A percentile compares a stretch with the other conserved stretches of the same genome.
Evolutionary conservation across 202 grass and related monocot genomes (phyloP).

Genomic region (Digitaria exilis): DNA sequence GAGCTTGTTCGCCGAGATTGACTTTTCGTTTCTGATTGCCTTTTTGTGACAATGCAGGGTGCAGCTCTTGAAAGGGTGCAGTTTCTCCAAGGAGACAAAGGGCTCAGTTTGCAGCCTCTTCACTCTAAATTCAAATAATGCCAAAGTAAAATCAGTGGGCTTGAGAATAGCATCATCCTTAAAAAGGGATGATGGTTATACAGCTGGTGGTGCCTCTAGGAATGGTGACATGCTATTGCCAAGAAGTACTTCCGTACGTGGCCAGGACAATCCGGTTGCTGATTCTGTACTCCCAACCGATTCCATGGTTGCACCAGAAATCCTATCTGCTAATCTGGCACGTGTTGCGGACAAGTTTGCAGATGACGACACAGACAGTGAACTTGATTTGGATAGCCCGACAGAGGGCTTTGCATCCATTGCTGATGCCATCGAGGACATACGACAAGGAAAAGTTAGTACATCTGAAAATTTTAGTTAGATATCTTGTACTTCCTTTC

Average conservation of each 20-base stretch:
- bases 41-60: slow-evolving; percentile 44
- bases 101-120: slow-evolving; percentile 30
- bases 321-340: slow-evolving; percentile 35
- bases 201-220: slow-evolving; percentile 19
- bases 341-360: slow-evolving; percentile 39
- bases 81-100: slow-evolving; percentile 39
- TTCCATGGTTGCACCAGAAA: slow-evolving; percentile 46
- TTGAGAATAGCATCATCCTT: slow-evolving; percentile 53
- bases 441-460: slow-evolving; percentile 87
- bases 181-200: slow-evolving; percentile 46
- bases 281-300: slow-evolving; percentile 22
- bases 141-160: slow-evolving; percentile 33
- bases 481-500: not conserved
- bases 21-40: slow-evolving; percentile 2
- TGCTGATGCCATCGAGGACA: slow-evolving; percentile 70
- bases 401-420: slow-evolving; percentile 80
- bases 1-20: not conserved
- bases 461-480: not conserved
- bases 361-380: slow-evolving; percentile 43
- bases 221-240: slow-evolving; percentile 30
- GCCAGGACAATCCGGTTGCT: slow-evolving; percentile 58
- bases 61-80: slow-evolving; percentile 25
- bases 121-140: slow-evolving; percentile 23
- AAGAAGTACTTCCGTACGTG: slow-evolving; percentile 59
- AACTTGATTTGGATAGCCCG: slow-evolving; percentile 78